These are phyloP conservation scores for Pyricularia sp. DNA, from an alignment of 2,329 filamentous ascomycete species.

Conservation along the genomic window DNA sequence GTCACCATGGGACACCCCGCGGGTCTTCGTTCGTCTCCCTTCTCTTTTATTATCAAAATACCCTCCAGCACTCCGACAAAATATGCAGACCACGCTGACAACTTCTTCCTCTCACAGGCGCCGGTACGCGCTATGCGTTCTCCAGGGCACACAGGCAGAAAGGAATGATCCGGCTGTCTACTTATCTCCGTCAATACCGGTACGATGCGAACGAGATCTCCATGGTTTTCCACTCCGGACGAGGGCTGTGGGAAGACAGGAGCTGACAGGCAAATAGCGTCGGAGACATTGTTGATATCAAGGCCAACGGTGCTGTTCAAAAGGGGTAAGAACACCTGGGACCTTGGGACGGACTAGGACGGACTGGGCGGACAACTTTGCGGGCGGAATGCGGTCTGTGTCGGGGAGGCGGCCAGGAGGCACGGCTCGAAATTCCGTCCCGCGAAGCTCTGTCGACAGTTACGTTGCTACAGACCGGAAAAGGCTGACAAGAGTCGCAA, in stretches of 20 bases:
- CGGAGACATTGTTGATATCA: constrained; percentile 98
- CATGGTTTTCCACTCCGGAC: not conserved
- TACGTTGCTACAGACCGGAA: not conserved
- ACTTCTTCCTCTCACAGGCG: constrained; percentile 17
- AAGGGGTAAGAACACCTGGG: constrained; percentile 65
- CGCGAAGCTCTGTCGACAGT: not conserved
- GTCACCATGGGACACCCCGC: constrained; percentile 70
- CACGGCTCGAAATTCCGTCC: not conserved
- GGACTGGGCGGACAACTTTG: not conserved
- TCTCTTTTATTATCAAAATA: not conserved
- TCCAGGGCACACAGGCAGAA: constrained; percentile 80
- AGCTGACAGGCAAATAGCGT: constrained; percentile 54
- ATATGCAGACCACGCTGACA: not conserved
- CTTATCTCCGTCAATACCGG: constrained; percentile 92
- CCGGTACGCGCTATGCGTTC: constrained; percentile 90
- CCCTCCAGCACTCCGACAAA: not conserved
- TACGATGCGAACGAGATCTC: constrained; percentile 29
- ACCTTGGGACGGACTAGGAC: not conserved
- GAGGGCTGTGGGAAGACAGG: constrained; percentile 2
- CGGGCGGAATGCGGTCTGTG: not conserved
- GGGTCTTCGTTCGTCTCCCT: constrained; percentile 45
- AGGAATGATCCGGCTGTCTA: constrained; percentile 87
- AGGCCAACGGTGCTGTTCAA: constrained; percentile 96
- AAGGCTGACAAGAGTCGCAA: constrained; percentile 22
- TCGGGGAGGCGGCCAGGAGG: not conserved